Conservation (phyloP, 306 rosid species). For the Malus sylvestris region DNA sequence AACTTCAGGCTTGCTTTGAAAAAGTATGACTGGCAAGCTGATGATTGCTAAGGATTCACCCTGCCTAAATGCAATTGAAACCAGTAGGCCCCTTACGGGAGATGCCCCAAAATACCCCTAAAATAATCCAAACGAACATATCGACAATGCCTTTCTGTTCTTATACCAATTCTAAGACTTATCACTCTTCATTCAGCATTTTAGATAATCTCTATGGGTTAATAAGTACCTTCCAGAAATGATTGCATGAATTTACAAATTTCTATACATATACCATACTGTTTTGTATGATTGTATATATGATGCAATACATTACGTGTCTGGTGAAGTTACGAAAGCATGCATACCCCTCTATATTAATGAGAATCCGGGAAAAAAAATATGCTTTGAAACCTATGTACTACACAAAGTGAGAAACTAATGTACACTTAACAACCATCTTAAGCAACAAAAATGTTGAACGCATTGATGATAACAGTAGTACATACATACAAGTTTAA, state of each 20-base stretch:
- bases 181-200: not conserved
- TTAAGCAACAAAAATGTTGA: not conserved
- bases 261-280: not conserved
- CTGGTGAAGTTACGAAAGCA: not conserved
- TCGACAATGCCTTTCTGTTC: not conserved
- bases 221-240: not conserved
- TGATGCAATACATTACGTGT: not conserved
- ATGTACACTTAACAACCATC: not conserved
- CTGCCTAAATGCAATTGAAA: not conserved
- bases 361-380: not conserved
- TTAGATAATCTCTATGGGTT: not conserved
- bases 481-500: not conserved
- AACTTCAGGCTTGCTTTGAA: not conserved
- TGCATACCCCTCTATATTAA: not conserved
- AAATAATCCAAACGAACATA: not conserved
- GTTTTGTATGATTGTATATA: not conserved
- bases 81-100: not conserved
- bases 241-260: too few species aligned
- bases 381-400: not conserved
- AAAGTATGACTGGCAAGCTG: not conserved
- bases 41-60: slow-evolving; percentile 6
- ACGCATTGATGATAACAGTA: not conserved
- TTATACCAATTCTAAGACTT: not conserved
- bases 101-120: not conserved
- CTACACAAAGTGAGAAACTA: not conserved